A percentile compares a stretch with the other conserved stretches of the same genome.
phyloP scores from a whole-genome alignment of 2,329 filamentous ascomycete genomes.

The Fusarium equiseti region DNA sequence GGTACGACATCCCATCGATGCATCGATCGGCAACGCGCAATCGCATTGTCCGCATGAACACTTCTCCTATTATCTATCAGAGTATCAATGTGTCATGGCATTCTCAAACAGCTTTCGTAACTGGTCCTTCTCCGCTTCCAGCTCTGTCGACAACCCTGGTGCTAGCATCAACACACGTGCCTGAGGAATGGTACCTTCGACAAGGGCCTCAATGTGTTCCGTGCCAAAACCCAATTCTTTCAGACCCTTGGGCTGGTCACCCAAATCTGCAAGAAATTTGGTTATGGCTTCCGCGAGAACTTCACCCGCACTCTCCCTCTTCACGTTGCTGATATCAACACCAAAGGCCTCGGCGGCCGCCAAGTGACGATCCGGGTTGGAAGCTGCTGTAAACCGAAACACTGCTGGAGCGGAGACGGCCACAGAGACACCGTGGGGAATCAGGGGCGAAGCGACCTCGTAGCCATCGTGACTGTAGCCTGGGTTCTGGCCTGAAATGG shows the following conservation, averaged over 20 bases:
- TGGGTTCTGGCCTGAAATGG: conserved; percentile 94
- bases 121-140: conserved; percentile 78
- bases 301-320: conserved; percentile 89
- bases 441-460: conserved; percentile 79
- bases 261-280: conserved; percentile 83
- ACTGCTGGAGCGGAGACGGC: conserved; percentile 94
- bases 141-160: conserved; percentile 79
- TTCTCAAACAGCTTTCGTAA: conserved; percentile 76
- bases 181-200: conserved; percentile 96
- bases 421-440: conserved; percentile 95
- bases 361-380: conserved; percentile 92
- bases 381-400: conserved; percentile 91
- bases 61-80: conserved; percentile 9
- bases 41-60: conserved; percentile 29
- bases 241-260: conserved; percentile 90
- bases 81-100: conserved; percentile 57
- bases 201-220: conserved; percentile 82
- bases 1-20: conserved; percentile 5
- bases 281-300: conserved; percentile 86
- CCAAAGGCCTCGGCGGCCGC: conserved; percentile 91
- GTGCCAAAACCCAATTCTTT: conserved; percentile 83
- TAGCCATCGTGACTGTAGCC: conserved; percentile 92
- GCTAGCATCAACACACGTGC: conserved; percentile 90
- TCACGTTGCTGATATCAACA: conserved; percentile 87
- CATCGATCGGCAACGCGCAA: conserved; percentile 33